Percentiles rank a stretch among this genome's conserved stretches.
Conservation (phyloP, 768 basidiomycete genomes). For the Phanerochaete sordida region DNA sequence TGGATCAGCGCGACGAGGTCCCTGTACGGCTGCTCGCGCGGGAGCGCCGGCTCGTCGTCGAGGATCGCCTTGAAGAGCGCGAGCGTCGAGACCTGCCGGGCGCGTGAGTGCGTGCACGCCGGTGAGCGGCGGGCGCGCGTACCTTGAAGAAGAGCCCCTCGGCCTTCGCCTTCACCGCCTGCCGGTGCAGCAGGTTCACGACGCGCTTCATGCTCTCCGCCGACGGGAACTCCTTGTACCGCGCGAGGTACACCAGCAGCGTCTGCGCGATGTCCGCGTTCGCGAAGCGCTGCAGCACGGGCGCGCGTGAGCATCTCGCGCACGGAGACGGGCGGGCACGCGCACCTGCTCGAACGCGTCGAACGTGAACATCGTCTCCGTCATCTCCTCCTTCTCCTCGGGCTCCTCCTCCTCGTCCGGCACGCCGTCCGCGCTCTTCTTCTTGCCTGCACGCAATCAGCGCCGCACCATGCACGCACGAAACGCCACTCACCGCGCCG, state of each 20-base stretch:
- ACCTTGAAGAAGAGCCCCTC: constrained; percentile 97
- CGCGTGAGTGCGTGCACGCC: neutral
- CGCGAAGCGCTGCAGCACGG: constrained; percentile 73
- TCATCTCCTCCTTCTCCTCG: constrained; percentile 57
- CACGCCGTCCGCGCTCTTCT: constrained; percentile 48
- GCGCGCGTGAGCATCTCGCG: constrained; percentile 12
- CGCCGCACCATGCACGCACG: neutral
- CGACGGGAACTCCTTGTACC: constrained; percentile 78
- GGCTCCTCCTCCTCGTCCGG: constrained; percentile 66
- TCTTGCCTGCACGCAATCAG: constrained; percentile 26
- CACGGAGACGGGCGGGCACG: constrained; percentile 9
- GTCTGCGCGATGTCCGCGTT: constrained; percentile 83
- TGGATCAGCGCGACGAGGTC: constrained; percentile 84
- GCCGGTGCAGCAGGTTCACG: constrained; percentile 85
- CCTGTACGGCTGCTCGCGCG: constrained; percentile 73
- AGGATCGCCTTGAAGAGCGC: constrained; percentile 86
- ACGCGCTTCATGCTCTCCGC: constrained; percentile 88
- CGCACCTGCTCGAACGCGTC: constrained; percentile 85
- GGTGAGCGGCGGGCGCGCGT: constrained; percentile 1
- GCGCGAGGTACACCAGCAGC: constrained; percentile 74
- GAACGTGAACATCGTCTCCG: constrained; percentile 91
- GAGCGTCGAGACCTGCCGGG: constrained; percentile 87
- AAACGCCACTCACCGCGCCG: constrained; percentile 26
- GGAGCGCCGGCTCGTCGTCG: constrained; percentile 74
- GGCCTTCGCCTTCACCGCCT: constrained; percentile 86